phyloP scores from a whole-genome alignment of 768 basidiomycete genomes.

The Lactarius indigo region DNA sequence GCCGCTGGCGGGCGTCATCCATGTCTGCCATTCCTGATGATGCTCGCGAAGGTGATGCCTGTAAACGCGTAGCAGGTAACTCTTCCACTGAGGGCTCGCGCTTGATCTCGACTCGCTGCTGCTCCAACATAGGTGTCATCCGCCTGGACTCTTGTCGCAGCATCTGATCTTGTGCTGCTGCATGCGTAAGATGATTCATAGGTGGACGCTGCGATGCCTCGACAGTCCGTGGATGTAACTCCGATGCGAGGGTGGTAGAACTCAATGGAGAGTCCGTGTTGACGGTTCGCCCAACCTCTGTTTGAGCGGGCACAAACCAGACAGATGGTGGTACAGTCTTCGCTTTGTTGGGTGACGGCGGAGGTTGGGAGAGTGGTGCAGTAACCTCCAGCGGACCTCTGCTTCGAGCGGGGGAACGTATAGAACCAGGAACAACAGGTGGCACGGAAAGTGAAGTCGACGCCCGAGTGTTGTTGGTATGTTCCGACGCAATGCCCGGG shows the following conservation, averaged over 20 bases:
- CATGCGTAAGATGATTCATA: neutral
- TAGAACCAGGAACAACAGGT: neutral
- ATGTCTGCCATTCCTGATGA: neutral
- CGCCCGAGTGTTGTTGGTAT: neutral
- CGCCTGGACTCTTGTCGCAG: neutral
- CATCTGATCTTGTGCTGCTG: neutral
- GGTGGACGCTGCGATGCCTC: neutral
- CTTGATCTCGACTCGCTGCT: conserved; percentile 3
- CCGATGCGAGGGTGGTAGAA: conserved; percentile 21
- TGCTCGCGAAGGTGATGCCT: neutral
- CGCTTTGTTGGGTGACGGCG: neutral
- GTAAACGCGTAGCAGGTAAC: neutral
- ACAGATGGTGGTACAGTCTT: neutral
- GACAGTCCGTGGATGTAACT: conserved; percentile 6
- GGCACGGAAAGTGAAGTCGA: neutral
- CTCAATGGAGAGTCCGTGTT: conserved; percentile 21
- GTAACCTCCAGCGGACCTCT: neutral
- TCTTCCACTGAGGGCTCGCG: conserved; percentile 11
- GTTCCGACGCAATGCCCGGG: neutral
- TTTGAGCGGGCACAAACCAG: conserved; percentile 19
- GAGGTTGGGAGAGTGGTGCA: neutral
- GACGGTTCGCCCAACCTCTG: conserved; percentile 20
- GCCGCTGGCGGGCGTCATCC: neutral
- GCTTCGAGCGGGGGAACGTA: neutral
- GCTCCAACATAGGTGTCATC: neutral